Evolutionary conservation across 192 early-diverging fungal species (phyloP).

Genomic region (Cladochytrium replicatum): DNA sequence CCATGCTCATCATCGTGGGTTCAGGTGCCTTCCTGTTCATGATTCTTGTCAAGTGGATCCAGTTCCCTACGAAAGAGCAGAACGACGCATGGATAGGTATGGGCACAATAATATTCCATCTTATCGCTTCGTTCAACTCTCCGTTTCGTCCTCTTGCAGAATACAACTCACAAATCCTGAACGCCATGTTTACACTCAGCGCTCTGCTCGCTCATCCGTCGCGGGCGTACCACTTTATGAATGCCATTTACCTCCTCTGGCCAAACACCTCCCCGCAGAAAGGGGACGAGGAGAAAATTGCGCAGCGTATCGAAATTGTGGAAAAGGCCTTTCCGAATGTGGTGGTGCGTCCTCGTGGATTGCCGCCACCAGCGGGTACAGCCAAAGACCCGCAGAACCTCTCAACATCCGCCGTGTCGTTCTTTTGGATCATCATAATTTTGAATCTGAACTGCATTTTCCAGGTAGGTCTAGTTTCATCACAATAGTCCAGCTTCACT

Average conservation of each 20-base stretch:
- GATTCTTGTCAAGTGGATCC: slow-evolving; percentile 19
- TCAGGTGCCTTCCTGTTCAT: slow-evolving; percentile 33
- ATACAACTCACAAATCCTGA: slow-evolving; percentile 30
- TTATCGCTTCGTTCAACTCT: too few relatives aligned
- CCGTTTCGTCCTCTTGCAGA: too few relatives aligned
- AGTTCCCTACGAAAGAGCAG: slow-evolving; percentile 2
- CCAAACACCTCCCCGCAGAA: not conserved
- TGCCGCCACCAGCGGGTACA: not conserved
- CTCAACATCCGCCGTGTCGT: slow-evolving; percentile 10
- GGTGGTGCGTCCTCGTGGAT: slow-evolving; percentile 4
- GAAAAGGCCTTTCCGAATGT: slow-evolving; percentile 1
- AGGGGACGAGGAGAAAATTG: slow-evolving; percentile 1
- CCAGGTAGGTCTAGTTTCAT: too few relatives aligned
- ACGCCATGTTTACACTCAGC: slow-evolving; percentile 21
- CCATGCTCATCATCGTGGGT: slow-evolving; percentile 23
- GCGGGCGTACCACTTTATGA: slow-evolving; percentile 1
- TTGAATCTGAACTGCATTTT: slow-evolving; percentile 18
- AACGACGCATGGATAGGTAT: slow-evolving; percentile 27
- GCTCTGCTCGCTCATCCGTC: slow-evolving; percentile 13
- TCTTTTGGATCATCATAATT: slow-evolving; percentile 11
- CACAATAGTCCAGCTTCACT: too few relatives aligned
- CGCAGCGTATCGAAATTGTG: slow-evolving; percentile 2
- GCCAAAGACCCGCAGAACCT: not conserved
- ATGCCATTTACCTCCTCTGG: not conserved
- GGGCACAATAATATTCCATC: too few relatives aligned